Conservation (phyloP, 2,329 filamentous ascomycete genomes). For the Nectriaceae sp. region DNA sequence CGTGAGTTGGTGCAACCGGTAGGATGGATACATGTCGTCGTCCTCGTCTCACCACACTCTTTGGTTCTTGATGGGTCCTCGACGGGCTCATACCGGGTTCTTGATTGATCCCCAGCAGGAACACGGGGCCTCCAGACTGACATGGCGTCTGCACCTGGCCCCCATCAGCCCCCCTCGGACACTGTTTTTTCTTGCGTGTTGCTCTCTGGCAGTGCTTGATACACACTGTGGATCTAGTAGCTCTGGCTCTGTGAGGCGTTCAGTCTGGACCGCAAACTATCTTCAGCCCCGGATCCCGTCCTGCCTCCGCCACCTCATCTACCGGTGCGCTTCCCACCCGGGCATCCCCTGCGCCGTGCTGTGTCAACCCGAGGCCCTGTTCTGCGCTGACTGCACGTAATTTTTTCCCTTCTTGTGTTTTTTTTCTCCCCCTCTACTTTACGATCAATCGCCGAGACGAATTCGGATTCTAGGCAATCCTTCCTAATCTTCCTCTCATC, state of each 20-base stretch:
- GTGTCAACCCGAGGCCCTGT: constrained; percentile 7
- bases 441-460: constrained; percentile 2
- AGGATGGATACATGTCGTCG: constrained; percentile 9
- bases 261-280: constrained; percentile 23
- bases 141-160: constrained; percentile 4
- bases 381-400: constrained; percentile 7
- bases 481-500: background rate
- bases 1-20: constrained; percentile 20
- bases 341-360: constrained; percentile 14
- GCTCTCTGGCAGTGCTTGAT: background rate
- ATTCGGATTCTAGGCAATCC: too few species aligned
- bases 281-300: constrained; percentile 29
- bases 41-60: constrained; percentile 25
- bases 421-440: background rate
- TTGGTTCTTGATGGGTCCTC: background rate
- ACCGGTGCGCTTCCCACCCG: constrained; percentile 18
- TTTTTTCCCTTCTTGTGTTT: constrained; percentile 8
- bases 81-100: background rate
- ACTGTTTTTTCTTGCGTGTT: background rate
- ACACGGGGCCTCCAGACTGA: constrained; percentile 9
- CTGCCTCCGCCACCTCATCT: constrained; percentile 29
- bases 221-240: constrained; percentile 15
- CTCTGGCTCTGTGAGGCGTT: constrained; percentile 15
- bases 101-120: constrained; percentile 13
- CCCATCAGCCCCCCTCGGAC: background rate